phyloP scores from a whole-genome alignment of 495 filamentous ascomycete species.

The Penicillium chermesinum region DNA sequence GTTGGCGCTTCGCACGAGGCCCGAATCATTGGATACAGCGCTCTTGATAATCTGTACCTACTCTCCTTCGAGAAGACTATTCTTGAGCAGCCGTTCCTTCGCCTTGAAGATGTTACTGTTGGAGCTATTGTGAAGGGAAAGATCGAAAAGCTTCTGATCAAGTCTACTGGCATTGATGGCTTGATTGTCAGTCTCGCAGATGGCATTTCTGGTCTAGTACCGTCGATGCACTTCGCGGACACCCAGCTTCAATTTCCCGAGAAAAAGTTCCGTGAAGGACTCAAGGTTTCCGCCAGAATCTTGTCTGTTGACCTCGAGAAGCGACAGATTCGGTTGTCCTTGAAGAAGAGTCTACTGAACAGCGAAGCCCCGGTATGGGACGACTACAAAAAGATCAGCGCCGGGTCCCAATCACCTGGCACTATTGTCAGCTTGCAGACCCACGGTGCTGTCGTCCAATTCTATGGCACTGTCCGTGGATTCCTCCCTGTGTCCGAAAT shows the following conservation, averaged over 20 bases:
- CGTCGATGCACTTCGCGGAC: constrained; percentile 84
- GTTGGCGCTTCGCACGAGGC: constrained; percentile 71
- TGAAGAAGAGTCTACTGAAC: constrained; percentile 93
- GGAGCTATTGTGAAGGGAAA: constrained; percentile 79
- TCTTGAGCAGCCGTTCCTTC: constrained; percentile 81
- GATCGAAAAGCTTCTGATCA: constrained; percentile 77
- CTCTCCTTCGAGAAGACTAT: constrained; percentile 75
- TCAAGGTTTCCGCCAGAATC: constrained; percentile 75
- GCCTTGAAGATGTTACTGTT: constrained; percentile 79
- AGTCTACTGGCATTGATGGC: constrained; percentile 65
- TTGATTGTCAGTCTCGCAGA: constrained; percentile 79
- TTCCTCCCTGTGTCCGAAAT: constrained; percentile 93
- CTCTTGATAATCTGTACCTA: constrained; percentile 80
- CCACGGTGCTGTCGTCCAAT: constrained; percentile 85
- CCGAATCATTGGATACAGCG: constrained; percentile 79
- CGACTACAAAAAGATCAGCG: constrained; percentile 62
- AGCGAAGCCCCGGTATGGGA: constrained; percentile 71
- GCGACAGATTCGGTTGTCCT: constrained; percentile 74
- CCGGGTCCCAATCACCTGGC: constrained; percentile 71
- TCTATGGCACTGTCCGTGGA: constrained; percentile 74
- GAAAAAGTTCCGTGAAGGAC: constrained; percentile 87
- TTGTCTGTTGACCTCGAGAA: constrained; percentile 73
- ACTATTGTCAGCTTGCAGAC: constrained; percentile 74
- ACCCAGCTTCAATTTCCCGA: constrained; percentile 85
- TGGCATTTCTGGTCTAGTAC: constrained; percentile 79